A percentile compares a stretch with the other conserved stretches of the same genome.
These are phyloP conservation scores for Bimuria novae-zelandiae DNA, from an alignment of 2,329 filamentous ascomycete species.

Conservation along the genomic window DNA sequence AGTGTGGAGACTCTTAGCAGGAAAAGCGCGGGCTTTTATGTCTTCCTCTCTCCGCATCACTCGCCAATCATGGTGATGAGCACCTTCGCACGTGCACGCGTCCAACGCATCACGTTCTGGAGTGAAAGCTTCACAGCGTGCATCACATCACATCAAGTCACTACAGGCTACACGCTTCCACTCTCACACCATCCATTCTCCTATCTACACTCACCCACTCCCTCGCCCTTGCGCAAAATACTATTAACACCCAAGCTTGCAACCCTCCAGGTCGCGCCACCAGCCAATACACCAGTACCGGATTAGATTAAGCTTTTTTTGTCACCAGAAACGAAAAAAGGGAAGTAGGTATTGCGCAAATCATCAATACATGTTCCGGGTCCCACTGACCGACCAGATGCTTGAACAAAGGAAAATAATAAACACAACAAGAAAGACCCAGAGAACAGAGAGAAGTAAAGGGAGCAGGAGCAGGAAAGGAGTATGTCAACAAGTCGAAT, in stretches of 20 bases:
- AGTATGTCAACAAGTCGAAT: slow-evolving; percentile 6
- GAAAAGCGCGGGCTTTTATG: too few relatives aligned
- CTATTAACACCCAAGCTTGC: slow-evolving; percentile 1
- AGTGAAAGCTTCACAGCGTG: too few relatives aligned
- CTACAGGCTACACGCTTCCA: too few relatives aligned
- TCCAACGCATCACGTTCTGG: too few relatives aligned
- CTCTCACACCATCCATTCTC: background rate
- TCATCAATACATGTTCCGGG: slow-evolving; percentile 11
- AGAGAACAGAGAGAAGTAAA: slow-evolving; percentile 2
- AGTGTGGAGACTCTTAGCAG: too few relatives aligned
- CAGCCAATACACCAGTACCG: slow-evolving; percentile 9
- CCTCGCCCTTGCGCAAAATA: background rate
- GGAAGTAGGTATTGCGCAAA: background rate
- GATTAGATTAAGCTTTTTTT: slow-evolving; percentile 8
- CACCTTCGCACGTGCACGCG: too few relatives aligned
- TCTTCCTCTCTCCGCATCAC: too few relatives aligned
- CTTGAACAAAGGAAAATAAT: slow-evolving; percentile 9
- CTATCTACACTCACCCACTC: background rate
- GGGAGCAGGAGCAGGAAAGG: slow-evolving; percentile 11
- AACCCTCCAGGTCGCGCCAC: background rate
- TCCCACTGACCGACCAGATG: slow-evolving; percentile 10
- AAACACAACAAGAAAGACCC: background rate
- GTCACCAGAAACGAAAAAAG: background rate
- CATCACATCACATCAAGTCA: too few relatives aligned
- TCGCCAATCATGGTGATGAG: too few relatives aligned